Evolutionary conservation across 2,329 filamentous ascomycete species (phyloP).

Genomic region (Trichoderma cornu-damae): DNA sequence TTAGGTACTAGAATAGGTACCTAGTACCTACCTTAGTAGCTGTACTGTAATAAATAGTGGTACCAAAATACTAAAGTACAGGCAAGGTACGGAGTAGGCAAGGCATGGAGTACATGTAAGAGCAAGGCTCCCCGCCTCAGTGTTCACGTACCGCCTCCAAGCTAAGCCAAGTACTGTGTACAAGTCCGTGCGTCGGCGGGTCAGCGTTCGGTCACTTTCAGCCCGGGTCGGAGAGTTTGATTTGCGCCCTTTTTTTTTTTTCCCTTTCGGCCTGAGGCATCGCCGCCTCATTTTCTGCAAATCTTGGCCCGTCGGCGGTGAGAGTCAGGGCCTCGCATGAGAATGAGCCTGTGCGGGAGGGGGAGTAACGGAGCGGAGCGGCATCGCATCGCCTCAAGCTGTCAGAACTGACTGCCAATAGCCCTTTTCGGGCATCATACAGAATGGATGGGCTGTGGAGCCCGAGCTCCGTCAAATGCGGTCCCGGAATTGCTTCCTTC

Average conservation of each 20-base stretch:
- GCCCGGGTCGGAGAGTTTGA: background rate
- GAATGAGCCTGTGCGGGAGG: too few relatives aligned
- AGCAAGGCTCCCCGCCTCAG: background rate
- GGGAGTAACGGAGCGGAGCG: too few relatives aligned
- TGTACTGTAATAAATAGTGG: too few relatives aligned
- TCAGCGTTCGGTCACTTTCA: background rate
- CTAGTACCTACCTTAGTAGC: too few relatives aligned
- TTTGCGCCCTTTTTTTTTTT: background rate
- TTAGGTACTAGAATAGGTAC: too few relatives aligned
- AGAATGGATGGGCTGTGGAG: background rate
- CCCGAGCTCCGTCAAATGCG: background rate
- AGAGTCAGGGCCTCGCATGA: constrained; percentile 2
- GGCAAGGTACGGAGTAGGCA: too few relatives aligned
- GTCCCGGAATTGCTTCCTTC: background rate
- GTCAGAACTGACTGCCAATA: background rate
- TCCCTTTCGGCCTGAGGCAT: constrained; percentile 9
- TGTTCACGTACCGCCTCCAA: background rate
- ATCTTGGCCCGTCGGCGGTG: constrained; percentile 6
- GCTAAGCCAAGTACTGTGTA: too few relatives aligned
- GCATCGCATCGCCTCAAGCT: background rate
- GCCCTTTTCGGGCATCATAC: background rate
- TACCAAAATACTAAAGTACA: too few relatives aligned
- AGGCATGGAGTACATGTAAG: too few relatives aligned
- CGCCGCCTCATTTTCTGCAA: background rate
- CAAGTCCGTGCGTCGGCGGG: background rate